Conservation (phyloP, 2,329 filamentous ascomycete species). For the Aureobasidium vineae region DNA sequence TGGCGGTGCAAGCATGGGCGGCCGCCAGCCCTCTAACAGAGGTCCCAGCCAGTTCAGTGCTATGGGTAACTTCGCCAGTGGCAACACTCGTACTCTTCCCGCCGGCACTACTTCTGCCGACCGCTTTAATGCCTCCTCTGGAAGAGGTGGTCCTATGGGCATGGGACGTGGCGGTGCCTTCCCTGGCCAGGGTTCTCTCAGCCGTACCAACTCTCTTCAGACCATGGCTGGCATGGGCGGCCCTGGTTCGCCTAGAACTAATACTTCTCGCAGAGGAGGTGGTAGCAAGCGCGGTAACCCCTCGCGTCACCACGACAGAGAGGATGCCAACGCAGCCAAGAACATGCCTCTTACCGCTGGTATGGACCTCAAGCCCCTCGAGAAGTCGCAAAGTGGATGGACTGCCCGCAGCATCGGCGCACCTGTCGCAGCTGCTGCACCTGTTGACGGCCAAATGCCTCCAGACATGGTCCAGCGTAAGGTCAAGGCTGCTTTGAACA, state of each 20-base stretch:
- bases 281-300: constrained; percentile 60
- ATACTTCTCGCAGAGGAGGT: constrained; percentile 51
- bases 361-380: constrained; percentile 76
- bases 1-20: constrained; percentile 48
- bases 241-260: constrained; percentile 66
- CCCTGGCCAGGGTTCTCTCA: constrained; percentile 64
- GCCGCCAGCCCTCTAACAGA: constrained; percentile 40
- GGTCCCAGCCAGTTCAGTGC: constrained; percentile 30
- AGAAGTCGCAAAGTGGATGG: constrained; percentile 74
- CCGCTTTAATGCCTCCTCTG: constrained; percentile 56
- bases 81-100: constrained; percentile 57
- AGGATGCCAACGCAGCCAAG: constrained; percentile 70
- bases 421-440: constrained; percentile 45
- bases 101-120: constrained; percentile 74
- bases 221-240: constrained; percentile 57
- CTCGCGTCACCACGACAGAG: constrained; percentile 50
- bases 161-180: constrained; percentile 61
- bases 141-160: constrained; percentile 29
- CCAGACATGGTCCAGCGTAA: constrained; percentile 96
- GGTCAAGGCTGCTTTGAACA: constrained; percentile 97
- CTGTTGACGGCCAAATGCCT: constrained; percentile 63
- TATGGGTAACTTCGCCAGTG: constrained; percentile 24
- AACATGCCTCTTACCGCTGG: constrained; percentile 88
- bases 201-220: constrained; percentile 60
- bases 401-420: constrained; percentile 71